phyloP scores from a whole-genome alignment of 352 stramenopile genomes.

The Globisporangium canariense region DNA sequence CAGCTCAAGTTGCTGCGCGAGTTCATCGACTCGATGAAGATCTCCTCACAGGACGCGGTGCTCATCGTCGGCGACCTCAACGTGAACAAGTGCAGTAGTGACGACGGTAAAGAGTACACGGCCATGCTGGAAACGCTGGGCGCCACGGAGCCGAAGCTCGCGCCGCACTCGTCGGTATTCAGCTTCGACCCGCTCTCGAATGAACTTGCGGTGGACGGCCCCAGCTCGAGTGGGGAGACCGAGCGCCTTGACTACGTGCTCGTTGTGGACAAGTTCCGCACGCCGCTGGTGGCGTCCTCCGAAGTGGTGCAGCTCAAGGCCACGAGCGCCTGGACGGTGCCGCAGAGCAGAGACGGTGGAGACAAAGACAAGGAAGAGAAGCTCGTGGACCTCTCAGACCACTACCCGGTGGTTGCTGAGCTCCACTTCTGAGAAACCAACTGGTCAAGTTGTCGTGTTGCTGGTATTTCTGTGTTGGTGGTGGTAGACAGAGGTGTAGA shows the following conservation, averaged over 20 bases:
- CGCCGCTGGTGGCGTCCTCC: slow-evolving; percentile 21
- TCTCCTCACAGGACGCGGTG: slow-evolving; percentile 44
- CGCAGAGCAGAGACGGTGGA: slow-evolving; percentile 2
- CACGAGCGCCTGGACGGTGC: slow-evolving; percentile 31
- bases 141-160: slow-evolving; percentile 31
- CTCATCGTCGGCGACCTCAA: slow-evolving; percentile 65
- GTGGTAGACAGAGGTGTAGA: no score
- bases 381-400: slow-evolving; percentile 61
- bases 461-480: no score
- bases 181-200: slow-evolving; percentile 70
- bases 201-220: slow-evolving; percentile 46
- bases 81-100: slow-evolving; percentile 35
- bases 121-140: slow-evolving; percentile 46
- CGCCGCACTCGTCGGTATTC: slow-evolving; percentile 31
- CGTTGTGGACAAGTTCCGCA: slow-evolving; percentile 29
- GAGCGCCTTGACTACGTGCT: slow-evolving; percentile 73
- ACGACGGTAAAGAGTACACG: slow-evolving; percentile 30
- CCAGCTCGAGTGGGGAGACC: slow-evolving; percentile 50
- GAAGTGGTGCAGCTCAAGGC: slow-evolving; percentile 59
- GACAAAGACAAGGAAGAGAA: slow-evolving; percentile 19
- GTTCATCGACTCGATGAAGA: slow-evolving; percentile 49
- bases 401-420: slow-evolving; percentile 61
- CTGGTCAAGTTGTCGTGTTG: not conserved
- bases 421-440: slow-evolving; percentile 40
- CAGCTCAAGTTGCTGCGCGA: slow-evolving; percentile 40